Evolutionary conservation across 768 basidiomycete species (phyloP), one percentile per base, ranked within the genome.

Genomic region (Boletus edulis): DNA sequence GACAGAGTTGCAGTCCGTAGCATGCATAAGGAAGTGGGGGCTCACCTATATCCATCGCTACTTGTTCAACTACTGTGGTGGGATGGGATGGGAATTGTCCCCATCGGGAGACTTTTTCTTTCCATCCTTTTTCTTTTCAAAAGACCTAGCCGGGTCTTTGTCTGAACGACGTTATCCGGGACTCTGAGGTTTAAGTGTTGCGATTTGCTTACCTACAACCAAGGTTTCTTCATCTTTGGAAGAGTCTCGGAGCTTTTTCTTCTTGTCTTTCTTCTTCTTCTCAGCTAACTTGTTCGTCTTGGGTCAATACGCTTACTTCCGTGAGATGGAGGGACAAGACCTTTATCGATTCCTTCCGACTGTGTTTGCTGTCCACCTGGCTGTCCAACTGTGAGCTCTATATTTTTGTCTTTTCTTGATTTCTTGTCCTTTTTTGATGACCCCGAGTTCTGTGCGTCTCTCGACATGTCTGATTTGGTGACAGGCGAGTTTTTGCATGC

Each of bases 201-300:
- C 11, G 38, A 37, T 17, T 1, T 27, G 17, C 58, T 22, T 10
- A 59, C 58, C 51, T 49, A 27, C 13, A 14, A 8, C 35, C 29
- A 29, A 12, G 0, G 8, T 1, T 18, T 44, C 20, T 3, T 50
- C 62, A 22, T 51, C 39, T 11, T 49, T 54, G 59, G 39, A 42
- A 49, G 43, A 5, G 17, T 52, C 46, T 31, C 41, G 75, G 15
- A 46, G 47, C 61, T 73, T 78, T 62, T 75, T 75, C 58, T 74
- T 76, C 65, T 76, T 76, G 46, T 74, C 72, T 47, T 72, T 72
- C 51, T 67, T 70, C 62, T 72, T 75, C 57, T 69, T 72, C 46
- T 57, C 62, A 38, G 38, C 55, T 56, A 49, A 53, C 51, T 60
- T 55, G 58, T 47, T 42, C 29, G 34, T 15, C 22, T 40, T 58